Evolutionary conservation across 2,329 filamentous ascomycete genomes (phyloP).

Genomic region (Pseudogymnoascus sp.): DNA sequence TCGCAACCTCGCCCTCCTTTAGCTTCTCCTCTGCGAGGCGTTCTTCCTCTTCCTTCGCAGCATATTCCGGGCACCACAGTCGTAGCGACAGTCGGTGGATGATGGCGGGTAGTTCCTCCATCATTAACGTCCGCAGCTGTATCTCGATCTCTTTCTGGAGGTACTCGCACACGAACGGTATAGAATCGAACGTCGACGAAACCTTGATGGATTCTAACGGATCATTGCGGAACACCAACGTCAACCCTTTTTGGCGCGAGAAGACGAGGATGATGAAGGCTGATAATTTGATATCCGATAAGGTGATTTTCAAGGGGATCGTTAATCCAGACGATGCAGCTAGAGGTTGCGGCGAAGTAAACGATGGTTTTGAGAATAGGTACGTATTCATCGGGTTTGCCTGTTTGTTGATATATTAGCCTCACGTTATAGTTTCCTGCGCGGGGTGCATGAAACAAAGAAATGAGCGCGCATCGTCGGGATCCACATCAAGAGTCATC

Average conservation of each 20-base stretch:
- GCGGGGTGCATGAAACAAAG: not conserved
- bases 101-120: conserved; percentile 95
- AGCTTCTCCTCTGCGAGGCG: conserved; percentile 41
- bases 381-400: conserved; percentile 97
- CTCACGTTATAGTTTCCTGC: conserved; percentile 26
- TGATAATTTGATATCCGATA: conserved; percentile 91
- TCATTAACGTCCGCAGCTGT: conserved; percentile 86
- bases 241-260: conserved; percentile 93
- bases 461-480: not conserved
- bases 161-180: conserved; percentile 96
- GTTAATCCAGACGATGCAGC: conserved; percentile 88
- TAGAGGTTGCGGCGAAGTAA: conserved; percentile 85
- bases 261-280: conserved; percentile 98
- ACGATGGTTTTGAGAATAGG: conserved; percentile 80
- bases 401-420: conserved; percentile 49
- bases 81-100: conserved; percentile 87
- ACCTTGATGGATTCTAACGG: conserved; percentile 96
- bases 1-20: conserved; percentile 40
- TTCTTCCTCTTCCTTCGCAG: conserved; percentile 55
- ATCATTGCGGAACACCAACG: conserved; percentile 95
- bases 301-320: conserved; percentile 92
- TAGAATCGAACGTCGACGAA: conserved; percentile 97
- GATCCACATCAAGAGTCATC: not conserved
- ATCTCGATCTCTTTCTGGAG: conserved; percentile 92
- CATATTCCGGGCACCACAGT: conserved; percentile 83